Evolutionary conservation across 75 land plant genomes (phyloP), one percentile per base, ranked within the genome.

Genomic region (Pseudotsuga menziesii): DNA sequence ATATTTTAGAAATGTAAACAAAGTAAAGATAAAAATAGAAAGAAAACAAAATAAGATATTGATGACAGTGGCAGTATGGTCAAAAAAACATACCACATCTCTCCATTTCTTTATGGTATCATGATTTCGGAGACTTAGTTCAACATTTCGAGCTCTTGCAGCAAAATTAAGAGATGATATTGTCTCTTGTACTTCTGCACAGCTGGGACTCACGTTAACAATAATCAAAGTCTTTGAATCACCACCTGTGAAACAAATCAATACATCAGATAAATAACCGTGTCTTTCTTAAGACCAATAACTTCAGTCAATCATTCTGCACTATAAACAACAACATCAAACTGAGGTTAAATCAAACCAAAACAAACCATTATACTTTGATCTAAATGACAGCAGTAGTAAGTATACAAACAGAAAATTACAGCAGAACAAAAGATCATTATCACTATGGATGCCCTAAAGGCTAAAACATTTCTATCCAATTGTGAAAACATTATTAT

Each of bases 21-120:
- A 27, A 55, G 61, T 74, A 4, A 54, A 58, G 7, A 74, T 74
- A 39, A 55, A 27, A n/a, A 32, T 74, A 56, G 3, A 74, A 17
- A 74, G 11, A 74, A 25, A 22, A 55, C 13, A 19, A 74, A 7
- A 14, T 4, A 55, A 73, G 19, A 15, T 44, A 73, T 20, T 20
- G 58, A 73, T 17, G 69, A 17, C 35, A 19, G 39, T 29, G 7
- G 6, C 14, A 1, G 44, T 0, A 36, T 4, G 19, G 78, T 19
- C 56, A 16, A 67, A 82, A 82, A 19, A n/a, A 78, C 88, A 79
- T 82, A 94, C 99, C 92, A 96, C 69, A 80, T 96, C 97, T 82
- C 92, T 87, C 97, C 97, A 96, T 80, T 92, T 96, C 84, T 94
- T 94, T 25, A 94, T 92, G 0, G 94, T 96, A 81, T 97, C 99